Base-by-base conservation (phyloP, 2,329 filamentous ascomycete genomes). In the Aureobasidium vineae region DNA sequence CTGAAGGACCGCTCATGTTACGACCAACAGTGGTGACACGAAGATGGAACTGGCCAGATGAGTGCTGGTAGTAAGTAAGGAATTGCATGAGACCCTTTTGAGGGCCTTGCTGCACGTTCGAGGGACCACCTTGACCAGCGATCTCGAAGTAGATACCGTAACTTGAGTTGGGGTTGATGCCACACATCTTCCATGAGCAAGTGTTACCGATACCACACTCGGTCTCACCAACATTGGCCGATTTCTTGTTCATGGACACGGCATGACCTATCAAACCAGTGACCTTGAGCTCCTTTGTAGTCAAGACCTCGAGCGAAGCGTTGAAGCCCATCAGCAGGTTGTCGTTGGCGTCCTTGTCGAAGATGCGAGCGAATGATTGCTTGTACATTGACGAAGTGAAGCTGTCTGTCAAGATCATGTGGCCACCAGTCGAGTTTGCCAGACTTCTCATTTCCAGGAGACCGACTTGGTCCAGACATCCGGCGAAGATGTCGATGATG, bases 381-480 rank as follows among this genome's bases (percentile, higher is more conserved):
- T 95, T 97, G 84, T 98, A 99, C 89, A 99, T 97, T 67, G 94
- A 98, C 0, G 95, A 96, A 4, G 94, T 98, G 77, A 99, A 99
- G 77, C 93, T 97, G 77, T 99, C 95, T 1, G 95, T 98, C 70
- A 99, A 81, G 70, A 99, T 96, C 89, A 99, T 99, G 76, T 99
- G 93, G 43, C 95, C 95, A 70, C 95, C 95, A 21, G 95, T 99
- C 38, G 90, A 96, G 78, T 98, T 99, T 70, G 93, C 90, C 15
- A 99, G 85, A 31, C 93, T 91, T 79, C 98, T 98, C 95, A 99
- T 99, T 79, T 99, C 95, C 54, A 99, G 83, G 65, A 99, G 83
- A 77, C 95, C 95, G 70, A 99, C 95, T 78, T 99, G 95, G 77
- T 99, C 95, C 63, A 99, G 85, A 77, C 95, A 99, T 47, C 95